Evolutionary conservation across 768 basidiomycete species (phyloP).

Genomic region (Hygrophorus russula): DNA sequence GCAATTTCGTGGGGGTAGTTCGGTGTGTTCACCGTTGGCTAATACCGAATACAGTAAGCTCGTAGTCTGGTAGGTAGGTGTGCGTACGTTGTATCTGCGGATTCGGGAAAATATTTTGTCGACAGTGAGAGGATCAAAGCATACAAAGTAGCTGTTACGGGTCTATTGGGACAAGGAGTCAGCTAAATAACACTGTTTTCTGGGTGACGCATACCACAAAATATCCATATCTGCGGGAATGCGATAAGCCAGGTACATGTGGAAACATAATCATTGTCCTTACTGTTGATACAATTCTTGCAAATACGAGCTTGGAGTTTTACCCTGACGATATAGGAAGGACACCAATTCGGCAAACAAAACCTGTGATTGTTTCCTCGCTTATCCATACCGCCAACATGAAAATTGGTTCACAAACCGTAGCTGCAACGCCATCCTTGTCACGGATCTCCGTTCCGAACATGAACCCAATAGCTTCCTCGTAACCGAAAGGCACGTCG

Average conservation of each 20-base stretch:
- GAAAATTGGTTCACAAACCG: constrained; percentile 28
- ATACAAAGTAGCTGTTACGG: constrained; percentile 76
- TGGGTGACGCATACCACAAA: constrained; percentile 27
- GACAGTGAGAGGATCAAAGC: constrained; percentile 53
- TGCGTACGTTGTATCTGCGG: constrained; percentile 40
- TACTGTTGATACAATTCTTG: constrained; percentile 53
- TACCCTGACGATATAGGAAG: constrained; percentile 35
- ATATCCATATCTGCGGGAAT: constrained; percentile 50
- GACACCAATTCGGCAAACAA: constrained; percentile 60
- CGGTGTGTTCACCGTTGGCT: constrained; percentile 15
- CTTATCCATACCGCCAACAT: neutral
- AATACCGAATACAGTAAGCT: constrained; percentile 7
- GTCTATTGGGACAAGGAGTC: constrained; percentile 30
- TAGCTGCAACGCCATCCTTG: constrained; percentile 81
- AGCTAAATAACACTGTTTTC: neutral
- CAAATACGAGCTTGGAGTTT: constrained; percentile 46
- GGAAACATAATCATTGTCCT: constrained; percentile 4
- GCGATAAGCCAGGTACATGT: neutral
- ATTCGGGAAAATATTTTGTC: constrained; percentile 59
- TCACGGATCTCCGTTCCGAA: constrained; percentile 70
- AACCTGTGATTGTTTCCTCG: constrained; percentile 27
- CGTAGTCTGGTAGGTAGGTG: constrained; percentile 5
- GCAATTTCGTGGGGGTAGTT: constrained; percentile 55
- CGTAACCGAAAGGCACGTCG: constrained; percentile 74
- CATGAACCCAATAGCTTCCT: constrained; percentile 92